Evolutionary conservation across 768 basidiomycete genomes (phyloP), one percentile per base, ranked within the genome.

Genomic region (Tricholoma saponaceum): DNA sequence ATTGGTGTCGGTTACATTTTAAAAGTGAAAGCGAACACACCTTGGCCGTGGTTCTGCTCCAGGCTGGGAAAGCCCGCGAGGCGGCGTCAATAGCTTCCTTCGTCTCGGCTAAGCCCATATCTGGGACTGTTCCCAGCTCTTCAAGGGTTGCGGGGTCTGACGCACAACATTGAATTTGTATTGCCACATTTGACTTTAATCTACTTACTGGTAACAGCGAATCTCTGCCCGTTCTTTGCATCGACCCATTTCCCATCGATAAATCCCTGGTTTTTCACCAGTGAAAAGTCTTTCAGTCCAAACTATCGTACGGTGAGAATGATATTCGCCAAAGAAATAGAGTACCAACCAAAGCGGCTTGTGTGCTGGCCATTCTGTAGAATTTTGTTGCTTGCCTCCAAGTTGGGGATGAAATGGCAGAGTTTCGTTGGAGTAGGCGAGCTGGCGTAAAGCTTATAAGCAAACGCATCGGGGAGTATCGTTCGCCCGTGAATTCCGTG

Each of bases 211-310:
- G 77, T 83, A 37, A 98, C 93, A 26, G 74, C 67, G 61, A 97
- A 86, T 22, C 74, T 88, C 54, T 80, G 83, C 6, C 89, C 87
- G 46, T 82, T 84, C 61, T 82, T 81, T n/a, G 91, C 86, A 60
- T 90, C 85, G 2, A 92, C 76, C 90, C 92, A 94, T 70, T 94
- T 83, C 0, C 95, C 95, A 66, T 86, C 83, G 68, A 98, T 90
- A 58, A 87, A 81, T 0, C 81, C 91, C 72, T 92, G 84, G 25
- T 83, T 82, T 63, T 85, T 87, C 66, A 95, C 76, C 57, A 98
- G 71, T 5, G 81, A 79, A 0, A 86, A 68, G 66, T 98, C 95
- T 66, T 87, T 89, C 59, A 98, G 78, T 33, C 84, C 86, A 70
- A 87, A 86, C 87, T 89, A 57, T 13, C 22, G 13, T 23, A 23